A percentile compares a stretch with the other conserved stretches of the same genome.
Evolutionary conservation across 352 stramenopile genomes (phyloP).

Genomic region (Globisporangium mamillatum): DNA sequence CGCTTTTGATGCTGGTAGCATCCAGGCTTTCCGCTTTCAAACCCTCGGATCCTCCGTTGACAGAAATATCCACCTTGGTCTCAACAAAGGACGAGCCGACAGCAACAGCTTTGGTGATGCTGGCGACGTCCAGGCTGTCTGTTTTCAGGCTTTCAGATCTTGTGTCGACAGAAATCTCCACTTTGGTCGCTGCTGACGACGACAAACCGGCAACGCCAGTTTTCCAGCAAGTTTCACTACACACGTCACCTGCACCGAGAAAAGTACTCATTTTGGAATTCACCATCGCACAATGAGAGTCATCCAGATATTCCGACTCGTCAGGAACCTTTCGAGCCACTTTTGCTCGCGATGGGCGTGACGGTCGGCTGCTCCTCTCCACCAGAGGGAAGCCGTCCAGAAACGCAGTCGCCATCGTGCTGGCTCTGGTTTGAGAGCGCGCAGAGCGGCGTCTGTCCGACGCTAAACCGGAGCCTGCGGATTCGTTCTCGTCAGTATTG

Average conservation of each 20-base stretch:
- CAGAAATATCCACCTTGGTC: background rate
- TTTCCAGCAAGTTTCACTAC: slow-evolving; percentile 50
- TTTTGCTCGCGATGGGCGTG: slow-evolving; percentile 28
- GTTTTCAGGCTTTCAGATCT: background rate
- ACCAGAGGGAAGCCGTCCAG: slow-evolving; percentile 32
- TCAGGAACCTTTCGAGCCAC: slow-evolving; percentile 28
- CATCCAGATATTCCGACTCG: slow-evolving; percentile 66
- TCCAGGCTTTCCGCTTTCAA: slow-evolving; percentile 6
- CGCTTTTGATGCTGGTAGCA: slow-evolving; percentile 1
- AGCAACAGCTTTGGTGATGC: slow-evolving; percentile 18
- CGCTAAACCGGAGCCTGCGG: slow-evolving; percentile 10
- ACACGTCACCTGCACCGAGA: slow-evolving; percentile 23
- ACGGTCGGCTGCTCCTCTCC: slow-evolving; percentile 25
- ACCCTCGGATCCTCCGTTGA: background rate
- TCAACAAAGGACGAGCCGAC: background rate
- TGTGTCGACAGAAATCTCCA: background rate
- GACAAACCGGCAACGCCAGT: background rate
- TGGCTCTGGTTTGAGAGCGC: slow-evolving; percentile 54
- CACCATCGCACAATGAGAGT: slow-evolving; percentile 47
- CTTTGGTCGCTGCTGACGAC: background rate
- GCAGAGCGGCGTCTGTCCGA: slow-evolving; percentile 53
- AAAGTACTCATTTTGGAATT: slow-evolving; percentile 45
- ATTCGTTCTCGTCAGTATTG: slow-evolving; percentile 12
- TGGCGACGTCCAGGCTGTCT: slow-evolving; percentile 4
- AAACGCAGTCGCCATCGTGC: slow-evolving; percentile 47